phyloP scores from a whole-genome alignment of 208 protist genomes.

The Trypanosoma rangeli region DNA sequence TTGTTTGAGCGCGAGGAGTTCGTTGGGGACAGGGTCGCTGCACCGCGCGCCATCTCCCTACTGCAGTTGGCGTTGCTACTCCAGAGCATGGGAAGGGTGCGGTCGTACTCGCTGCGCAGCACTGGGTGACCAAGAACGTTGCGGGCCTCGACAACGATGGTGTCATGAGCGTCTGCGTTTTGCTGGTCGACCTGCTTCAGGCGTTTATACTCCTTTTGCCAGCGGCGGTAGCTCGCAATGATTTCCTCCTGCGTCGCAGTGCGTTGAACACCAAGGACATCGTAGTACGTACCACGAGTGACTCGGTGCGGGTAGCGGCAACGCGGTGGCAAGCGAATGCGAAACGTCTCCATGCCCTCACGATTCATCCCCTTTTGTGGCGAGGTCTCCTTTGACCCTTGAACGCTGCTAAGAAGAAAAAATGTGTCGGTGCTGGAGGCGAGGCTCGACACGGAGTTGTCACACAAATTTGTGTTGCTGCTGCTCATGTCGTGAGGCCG shows the following conservation, averaged over 20 bases:
- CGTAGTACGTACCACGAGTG: constrained; percentile 83
- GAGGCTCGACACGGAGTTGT: constrained; percentile 20
- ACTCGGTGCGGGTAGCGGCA: constrained; percentile 78
- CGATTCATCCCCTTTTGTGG: constrained; percentile 1
- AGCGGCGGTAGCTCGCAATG: constrained; percentile 52
- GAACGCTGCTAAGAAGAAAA: background rate
- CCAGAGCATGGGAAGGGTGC: constrained; percentile 31
- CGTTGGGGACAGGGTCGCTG: constrained; percentile 20
- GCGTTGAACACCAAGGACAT: constrained; percentile 59
- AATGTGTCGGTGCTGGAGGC: constrained; percentile 21
- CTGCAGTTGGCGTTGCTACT: background rate
- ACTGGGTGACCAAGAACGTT: constrained; percentile 72
- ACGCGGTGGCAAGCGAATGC: constrained; percentile 61
- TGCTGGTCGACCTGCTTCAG: constrained; percentile 50
- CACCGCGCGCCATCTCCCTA: background rate
- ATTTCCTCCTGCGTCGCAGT: constrained; percentile 49
- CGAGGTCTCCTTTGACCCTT: constrained; percentile 4
- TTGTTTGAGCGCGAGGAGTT: constrained; percentile 26
- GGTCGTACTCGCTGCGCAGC: constrained; percentile 72
- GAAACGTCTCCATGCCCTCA: constrained; percentile 12
- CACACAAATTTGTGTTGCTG: constrained; percentile 10
- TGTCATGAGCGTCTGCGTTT: constrained; percentile 60
- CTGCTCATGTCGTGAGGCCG: constrained; percentile 5
- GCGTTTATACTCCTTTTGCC: constrained; percentile 73
- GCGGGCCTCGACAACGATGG: constrained; percentile 77